Evolutionary conservation across 371 early-diverging fungal genomes (phyloP).

Genomic region (Blakeslea trispora): DNA sequence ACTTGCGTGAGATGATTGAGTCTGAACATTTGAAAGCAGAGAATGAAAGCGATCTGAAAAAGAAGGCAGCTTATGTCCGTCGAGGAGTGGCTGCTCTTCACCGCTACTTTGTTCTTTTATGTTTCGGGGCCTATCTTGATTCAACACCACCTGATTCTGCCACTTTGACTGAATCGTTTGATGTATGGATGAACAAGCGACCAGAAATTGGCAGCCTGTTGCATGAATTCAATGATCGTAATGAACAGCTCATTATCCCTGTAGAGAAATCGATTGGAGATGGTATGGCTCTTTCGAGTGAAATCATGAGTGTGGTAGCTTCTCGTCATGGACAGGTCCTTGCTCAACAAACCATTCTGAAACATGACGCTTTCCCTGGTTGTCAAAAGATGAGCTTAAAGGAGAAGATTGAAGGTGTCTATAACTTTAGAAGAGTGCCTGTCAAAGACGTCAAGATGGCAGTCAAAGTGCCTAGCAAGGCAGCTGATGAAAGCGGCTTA

Average conservation of each 20-base stretch:
- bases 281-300: conserved; percentile 58
- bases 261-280: conserved; percentile 55
- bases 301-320: conserved; percentile 57
- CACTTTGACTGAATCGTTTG: conserved; percentile 35
- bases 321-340: conserved; percentile 54
- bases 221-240: conserved; percentile 37
- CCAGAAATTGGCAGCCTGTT: conserved; percentile 53
- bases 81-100: conserved; percentile 36
- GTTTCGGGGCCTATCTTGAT: conserved; percentile 49
- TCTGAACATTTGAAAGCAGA: conserved; percentile 41
- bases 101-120: conserved; percentile 56
- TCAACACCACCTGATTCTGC: conserved; percentile 21
- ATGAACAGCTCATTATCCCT: conserved; percentile 36
- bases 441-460: conserved; percentile 29
- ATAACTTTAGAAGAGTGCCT: conserved; percentile 53
- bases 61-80: conserved; percentile 17
- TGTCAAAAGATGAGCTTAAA: conserved; percentile 59
- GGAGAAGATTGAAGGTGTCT: conserved; percentile 62
- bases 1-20: conserved; percentile 58
- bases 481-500: conserved; percentile 41
- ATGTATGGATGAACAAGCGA: conserved; percentile 48
- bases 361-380: conserved; percentile 63
- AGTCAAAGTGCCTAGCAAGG: conserved; percentile 25
- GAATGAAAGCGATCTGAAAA: conserved; percentile 19
- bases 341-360: conserved; percentile 57